Conservation (phyloP, 2,329 filamentous ascomycete species). For the Ramichloridium luteum region DNA sequence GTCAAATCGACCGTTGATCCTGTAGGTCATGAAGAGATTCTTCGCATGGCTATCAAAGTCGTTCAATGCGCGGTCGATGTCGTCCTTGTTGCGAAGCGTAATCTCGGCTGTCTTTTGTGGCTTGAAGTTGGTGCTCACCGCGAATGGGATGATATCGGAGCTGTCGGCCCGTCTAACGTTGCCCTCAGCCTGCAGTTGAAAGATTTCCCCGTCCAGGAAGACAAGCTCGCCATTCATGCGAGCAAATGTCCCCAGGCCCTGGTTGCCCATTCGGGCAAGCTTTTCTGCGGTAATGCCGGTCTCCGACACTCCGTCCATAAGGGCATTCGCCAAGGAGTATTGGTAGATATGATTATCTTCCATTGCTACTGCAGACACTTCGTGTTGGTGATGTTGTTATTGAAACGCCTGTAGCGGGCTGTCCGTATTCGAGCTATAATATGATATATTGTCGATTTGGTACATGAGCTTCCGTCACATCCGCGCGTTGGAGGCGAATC, state of each 20-base stretch:
- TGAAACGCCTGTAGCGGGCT: too few species aligned
- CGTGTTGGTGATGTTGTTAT: too few species aligned
- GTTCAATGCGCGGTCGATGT: conserved; percentile 18
- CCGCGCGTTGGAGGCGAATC: too few species aligned
- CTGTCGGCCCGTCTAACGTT: conserved; percentile 23
- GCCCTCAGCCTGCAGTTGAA: conserved; percentile 31
- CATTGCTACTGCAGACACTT: too few species aligned
- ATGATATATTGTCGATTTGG: too few species aligned
- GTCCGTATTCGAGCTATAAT: too few species aligned
- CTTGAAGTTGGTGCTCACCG: conserved; percentile 23
- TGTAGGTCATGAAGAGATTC: conserved; percentile 25
- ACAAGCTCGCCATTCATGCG: conserved; percentile 34
- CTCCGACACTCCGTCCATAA: conserved; percentile 36
- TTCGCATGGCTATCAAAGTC: conserved; percentile 18
- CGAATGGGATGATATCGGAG: conserved; percentile 30
- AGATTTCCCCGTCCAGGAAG: conserved; percentile 30
- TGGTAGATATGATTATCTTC: conserved; percentile 1
- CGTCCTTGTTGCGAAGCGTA: conserved; percentile 15
- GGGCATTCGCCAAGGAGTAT: conserved; percentile 16
- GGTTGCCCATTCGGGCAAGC: conserved; percentile 35
- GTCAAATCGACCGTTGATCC: conserved; percentile 20
- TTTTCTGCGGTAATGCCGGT: conserved; percentile 36
- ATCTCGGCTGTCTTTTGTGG: conserved; percentile 17
- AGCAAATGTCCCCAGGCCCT: conserved; percentile 38
- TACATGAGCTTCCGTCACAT: too few species aligned